Evolutionary conservation across 495 filamentous ascomycete genomes (phyloP), one percentile per base, ranked within the genome.

Genomic region (Penicillium antarcticum): DNA sequence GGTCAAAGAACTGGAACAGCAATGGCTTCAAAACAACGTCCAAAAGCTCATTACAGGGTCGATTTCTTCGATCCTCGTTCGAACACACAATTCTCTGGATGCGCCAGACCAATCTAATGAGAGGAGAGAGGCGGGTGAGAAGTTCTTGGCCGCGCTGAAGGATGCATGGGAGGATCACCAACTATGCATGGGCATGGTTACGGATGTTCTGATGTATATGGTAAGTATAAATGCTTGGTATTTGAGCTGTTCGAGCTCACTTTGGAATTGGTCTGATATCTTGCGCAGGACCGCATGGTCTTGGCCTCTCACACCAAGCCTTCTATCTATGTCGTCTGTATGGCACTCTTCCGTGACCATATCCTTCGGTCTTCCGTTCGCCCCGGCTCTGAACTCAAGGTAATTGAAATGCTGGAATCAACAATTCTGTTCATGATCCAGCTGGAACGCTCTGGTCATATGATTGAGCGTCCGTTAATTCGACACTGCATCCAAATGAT

Each of bases 161-260:
- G 72, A 77, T 35, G 82, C 84, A 4, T 99, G 90, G 88, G 83
- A 89, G 53, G 87, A 94, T 47, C 92, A 99, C 62, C 89, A 89
- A 61, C 75, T 88, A 13, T 89, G 87, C 47, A 96, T 97, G 92
- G 89, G 89, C 56, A 97, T 99, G 95, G 85, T 89, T 37, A 94
- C 92, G 10, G 95, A 99, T 65, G 89, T 99, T 29, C 70, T 97
- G 32, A 97, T 99, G 92, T 99, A 99, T 57, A 92, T 99, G 80
- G 86, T 89, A 62, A 50, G 83, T 60, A 0, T 10, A 17, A 17
- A 12, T 18, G 9, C n/a, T n/a, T n/a, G n/a, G 5, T n/a, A 23
- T 23, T 23, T 23, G 21, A 3, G 21, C 6, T 23, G 21, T 3
- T 5, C 21, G 26, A 7, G 26, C 9, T 29, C 5, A 29, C 5